Percentiles rank a stretch among this genome's conserved stretches.
Conservation (phyloP, 495 filamentous ascomycete genomes). For the Pyrenula aspistea region DNA sequence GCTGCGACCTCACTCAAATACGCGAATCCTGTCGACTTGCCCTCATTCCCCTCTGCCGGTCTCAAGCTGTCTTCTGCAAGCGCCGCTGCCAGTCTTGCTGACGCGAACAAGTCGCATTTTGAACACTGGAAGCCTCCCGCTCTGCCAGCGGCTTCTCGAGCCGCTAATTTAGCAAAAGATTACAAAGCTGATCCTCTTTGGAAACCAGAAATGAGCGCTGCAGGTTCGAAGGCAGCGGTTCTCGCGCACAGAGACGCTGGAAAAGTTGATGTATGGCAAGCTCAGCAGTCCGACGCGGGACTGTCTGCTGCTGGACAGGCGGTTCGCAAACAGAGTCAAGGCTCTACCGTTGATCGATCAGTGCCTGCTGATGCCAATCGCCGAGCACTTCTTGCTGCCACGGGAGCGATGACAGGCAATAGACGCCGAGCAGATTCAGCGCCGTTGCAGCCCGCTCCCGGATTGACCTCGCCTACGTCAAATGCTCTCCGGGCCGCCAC, state of each 20-base stretch:
- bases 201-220: constrained; percentile 41
- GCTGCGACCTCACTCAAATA: constrained; percentile 54
- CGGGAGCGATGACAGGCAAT: constrained; percentile 52
- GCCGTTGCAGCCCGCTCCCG: constrained; percentile 37
- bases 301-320: constrained; percentile 48
- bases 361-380: constrained; percentile 34
- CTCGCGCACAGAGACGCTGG: constrained; percentile 51
- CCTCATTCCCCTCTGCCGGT: constrained; percentile 52
- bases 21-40: constrained; percentile 53
- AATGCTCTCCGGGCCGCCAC: constrained; percentile 61
- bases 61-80: constrained; percentile 59
- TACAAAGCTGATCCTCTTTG: constrained; percentile 43
- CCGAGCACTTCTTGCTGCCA: constrained; percentile 58
- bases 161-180: constrained; percentile 57
- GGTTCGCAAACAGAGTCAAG: constrained; percentile 29
- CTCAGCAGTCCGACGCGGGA: constrained; percentile 34
- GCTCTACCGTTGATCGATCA: constrained; percentile 23
- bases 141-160: constrained; percentile 51
- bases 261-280: constrained; percentile 36
- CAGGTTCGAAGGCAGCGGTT: constrained; percentile 62
- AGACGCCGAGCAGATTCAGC: constrained; percentile 56
- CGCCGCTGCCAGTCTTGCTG: constrained; percentile 61
- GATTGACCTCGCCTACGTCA: constrained; percentile 42
- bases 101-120: constrained; percentile 50
- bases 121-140: constrained; percentile 49